Conservation (phyloP, 805 yeast genomes). For the Candida dajiaensis region DNA sequence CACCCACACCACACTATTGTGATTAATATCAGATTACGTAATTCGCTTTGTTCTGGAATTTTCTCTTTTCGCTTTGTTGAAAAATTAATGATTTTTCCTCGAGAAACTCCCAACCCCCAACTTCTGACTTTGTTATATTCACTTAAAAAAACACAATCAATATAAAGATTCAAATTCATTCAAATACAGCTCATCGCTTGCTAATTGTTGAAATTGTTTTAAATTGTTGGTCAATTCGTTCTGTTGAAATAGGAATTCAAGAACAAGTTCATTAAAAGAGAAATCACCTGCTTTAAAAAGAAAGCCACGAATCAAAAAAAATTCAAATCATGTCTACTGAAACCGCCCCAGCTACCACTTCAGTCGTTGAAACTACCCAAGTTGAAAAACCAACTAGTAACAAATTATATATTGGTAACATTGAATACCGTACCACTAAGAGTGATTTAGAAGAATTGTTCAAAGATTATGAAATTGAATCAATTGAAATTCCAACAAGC, state of each 20-base stretch:
- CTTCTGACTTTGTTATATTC: background rate
- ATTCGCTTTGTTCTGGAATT: background rate
- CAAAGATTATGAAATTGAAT: constrained; percentile 38
- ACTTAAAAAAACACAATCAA: no score
- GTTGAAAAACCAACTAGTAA: constrained; percentile 20
- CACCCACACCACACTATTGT: background rate
- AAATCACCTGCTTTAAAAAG: background rate
- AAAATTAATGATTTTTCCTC: background rate
- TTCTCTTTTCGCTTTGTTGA: background rate
- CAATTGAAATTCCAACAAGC: constrained; percentile 48
- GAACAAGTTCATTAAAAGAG: background rate
- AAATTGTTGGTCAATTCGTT: background rate
- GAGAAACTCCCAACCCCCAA: background rate
- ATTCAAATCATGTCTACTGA: constrained; percentile 1
- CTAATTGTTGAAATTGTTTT: background rate
- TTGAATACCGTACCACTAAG: constrained; percentile 57
- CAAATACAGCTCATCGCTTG: background rate
- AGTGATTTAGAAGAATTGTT: constrained; percentile 48
- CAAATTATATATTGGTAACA: constrained; percentile 57
- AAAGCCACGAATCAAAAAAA: background rate
- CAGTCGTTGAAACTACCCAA: background rate
- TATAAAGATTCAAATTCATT: background rate
- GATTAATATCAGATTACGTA: background rate
- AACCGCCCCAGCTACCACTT: background rate
- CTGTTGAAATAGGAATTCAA: background rate